A percentile compares a stretch with the other conserved stretches of the same genome.
phyloP scores from a whole-genome alignment of 139 green algal species.

The Pleodorina starrii region DNA sequence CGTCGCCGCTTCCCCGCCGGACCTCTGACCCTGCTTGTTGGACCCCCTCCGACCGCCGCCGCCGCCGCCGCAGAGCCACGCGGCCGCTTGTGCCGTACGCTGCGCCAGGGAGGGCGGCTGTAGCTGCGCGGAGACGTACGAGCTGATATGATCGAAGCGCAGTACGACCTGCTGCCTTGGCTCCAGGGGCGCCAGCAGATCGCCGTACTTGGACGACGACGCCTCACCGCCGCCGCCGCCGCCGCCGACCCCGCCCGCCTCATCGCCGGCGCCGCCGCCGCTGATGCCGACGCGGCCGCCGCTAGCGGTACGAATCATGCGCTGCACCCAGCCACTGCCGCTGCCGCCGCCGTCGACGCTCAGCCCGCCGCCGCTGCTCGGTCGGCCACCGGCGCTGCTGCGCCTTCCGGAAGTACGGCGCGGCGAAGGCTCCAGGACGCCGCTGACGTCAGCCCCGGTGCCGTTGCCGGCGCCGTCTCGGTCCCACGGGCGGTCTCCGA shows the following conservation, averaged over 20 bases:
- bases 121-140: slow-evolving; percentile 23
- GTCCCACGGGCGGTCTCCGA: neutral
- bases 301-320: neutral
- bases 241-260: neutral
- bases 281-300: neutral
- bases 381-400: no score
- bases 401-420: neutral
- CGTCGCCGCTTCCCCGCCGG: neutral
- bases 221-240: neutral
- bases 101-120: slow-evolving; percentile 41
- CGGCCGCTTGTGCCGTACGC: neutral
- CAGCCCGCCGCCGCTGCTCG: no score
- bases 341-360: neutral
- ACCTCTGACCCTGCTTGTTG: neutral
- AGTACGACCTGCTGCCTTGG: slow-evolving; percentile 26
- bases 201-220: neutral
- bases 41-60: neutral
- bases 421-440: neutral
- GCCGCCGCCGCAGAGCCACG: neutral
- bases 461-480: neutral
- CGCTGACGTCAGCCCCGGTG: neutral
- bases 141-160: slow-evolving; percentile 27
- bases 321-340: slow-evolving; percentile 20
- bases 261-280: neutral
- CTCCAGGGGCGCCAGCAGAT: slow-evolving; percentile 23